Percentiles rank a stretch among this genome's conserved stretches.
phyloP scores from a whole-genome alignment of 306 rosid species.

The Medicago ruthenica region DNA sequence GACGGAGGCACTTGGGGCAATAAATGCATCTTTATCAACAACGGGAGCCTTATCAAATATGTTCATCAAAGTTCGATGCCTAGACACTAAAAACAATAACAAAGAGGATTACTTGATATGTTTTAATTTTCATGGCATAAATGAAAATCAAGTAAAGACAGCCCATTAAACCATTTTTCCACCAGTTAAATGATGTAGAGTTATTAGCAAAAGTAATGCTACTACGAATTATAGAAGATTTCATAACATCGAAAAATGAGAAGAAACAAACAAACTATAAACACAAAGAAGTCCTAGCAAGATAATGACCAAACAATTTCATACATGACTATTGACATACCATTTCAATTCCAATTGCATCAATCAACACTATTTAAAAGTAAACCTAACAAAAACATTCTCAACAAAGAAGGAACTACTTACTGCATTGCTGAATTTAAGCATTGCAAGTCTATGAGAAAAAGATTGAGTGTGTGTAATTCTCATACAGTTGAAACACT shows the following conservation, averaged over 20 bases:
- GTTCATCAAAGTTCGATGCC: conserved; percentile 95
- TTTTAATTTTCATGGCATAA: conserved; percentile 23
- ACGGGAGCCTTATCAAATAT: conserved; percentile 84
- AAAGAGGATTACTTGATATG: background rate
- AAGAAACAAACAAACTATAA: background rate
- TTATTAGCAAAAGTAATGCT: background rate
- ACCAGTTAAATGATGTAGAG: background rate
- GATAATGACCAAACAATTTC: background rate
- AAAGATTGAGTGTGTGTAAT: background rate
- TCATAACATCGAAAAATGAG: background rate
- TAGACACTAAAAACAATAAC: conserved; percentile 59
- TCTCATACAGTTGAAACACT: background rate
- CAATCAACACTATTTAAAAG: background rate
- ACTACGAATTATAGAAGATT: background rate
- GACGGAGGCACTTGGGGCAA: conserved; percentile 91
- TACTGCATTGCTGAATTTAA: background rate
- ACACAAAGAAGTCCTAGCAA: conserved; percentile 7
- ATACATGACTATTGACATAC: background rate
- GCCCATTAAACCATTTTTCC: background rate
- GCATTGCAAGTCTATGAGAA: background rate
- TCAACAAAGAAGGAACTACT: background rate
- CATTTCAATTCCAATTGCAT: background rate
- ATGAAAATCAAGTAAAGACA: conserved; percentile 13
- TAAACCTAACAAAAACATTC: background rate
- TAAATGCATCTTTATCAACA: conserved; percentile 84